These are phyloP conservation scores for Neocatenulostroma microsporum DNA, from an alignment of 2,329 filamentous ascomycete genomes.

Conservation along the genomic window DNA sequence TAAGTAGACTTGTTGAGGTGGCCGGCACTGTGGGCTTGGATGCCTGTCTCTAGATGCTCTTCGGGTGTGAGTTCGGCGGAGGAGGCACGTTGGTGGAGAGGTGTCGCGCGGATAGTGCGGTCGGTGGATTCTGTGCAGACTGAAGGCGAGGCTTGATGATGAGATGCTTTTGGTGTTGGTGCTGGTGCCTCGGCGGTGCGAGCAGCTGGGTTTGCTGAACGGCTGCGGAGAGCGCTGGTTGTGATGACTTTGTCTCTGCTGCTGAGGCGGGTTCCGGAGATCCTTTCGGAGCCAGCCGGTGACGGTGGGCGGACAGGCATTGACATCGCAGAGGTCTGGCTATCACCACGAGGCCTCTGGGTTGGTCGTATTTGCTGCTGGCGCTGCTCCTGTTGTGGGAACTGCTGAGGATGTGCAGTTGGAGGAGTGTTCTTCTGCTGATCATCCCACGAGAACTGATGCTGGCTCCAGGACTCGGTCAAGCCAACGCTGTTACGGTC, in stretches of 20 bases:
- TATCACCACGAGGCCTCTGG: background rate
- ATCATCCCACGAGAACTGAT: slow-evolving; percentile 56
- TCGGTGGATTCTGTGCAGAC: slow-evolving; percentile 32
- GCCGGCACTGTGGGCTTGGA: slow-evolving; percentile 81
- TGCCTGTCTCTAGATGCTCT: slow-evolving; percentile 82
- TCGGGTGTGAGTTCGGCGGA: slow-evolving; percentile 68
- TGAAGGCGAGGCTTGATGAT: slow-evolving; percentile 28
- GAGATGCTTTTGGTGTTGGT: slow-evolving; percentile 7
- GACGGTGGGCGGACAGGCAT: slow-evolving; percentile 5
- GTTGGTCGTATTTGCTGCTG: background rate
- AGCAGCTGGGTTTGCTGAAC: slow-evolving; percentile 23
- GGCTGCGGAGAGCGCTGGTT: slow-evolving; percentile 18
- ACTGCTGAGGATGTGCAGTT: background rate
- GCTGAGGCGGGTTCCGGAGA: slow-evolving; percentile 9
- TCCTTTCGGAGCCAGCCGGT: slow-evolving; percentile 8
- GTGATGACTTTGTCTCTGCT: slow-evolving; percentile 7
- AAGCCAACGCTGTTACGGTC: slow-evolving; percentile 60
- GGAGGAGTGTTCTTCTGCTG: slow-evolving; percentile 8
- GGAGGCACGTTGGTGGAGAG: slow-evolving; percentile 47
- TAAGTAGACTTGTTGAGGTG: slow-evolving; percentile 91
- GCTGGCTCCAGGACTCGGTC: slow-evolving; percentile 40
- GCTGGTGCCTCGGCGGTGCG: background rate
- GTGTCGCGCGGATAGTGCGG: slow-evolving; percentile 36
- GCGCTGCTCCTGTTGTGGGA: too few relatives aligned
- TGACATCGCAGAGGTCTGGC: background rate